phyloP scores from a whole-genome alignment of 2,329 filamentous ascomycete species.

The Stagonosporopsis tanaceti region DNA sequence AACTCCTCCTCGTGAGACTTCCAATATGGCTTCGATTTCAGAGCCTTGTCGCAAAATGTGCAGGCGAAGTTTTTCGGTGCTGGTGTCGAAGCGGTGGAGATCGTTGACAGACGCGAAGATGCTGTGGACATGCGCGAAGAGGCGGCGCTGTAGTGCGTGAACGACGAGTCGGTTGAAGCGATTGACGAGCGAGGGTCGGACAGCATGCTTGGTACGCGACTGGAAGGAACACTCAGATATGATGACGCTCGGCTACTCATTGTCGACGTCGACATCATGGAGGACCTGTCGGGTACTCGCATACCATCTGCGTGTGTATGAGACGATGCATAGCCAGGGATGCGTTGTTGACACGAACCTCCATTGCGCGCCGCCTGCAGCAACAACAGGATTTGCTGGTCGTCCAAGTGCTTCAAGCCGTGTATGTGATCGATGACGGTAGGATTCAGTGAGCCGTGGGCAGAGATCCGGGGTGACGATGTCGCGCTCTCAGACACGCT shows the following conservation, averaged over 20 bases:
- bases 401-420: conserved; percentile 51
- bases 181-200: conserved; percentile 49
- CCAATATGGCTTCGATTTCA: conserved; percentile 75
- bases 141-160: conserved; percentile 48
- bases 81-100: conserved; percentile 43
- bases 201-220: conserved; percentile 48
- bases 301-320: conserved; percentile 43
- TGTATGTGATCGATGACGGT: conserved; percentile 52
- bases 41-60: conserved; percentile 66
- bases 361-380: conserved; percentile 49
- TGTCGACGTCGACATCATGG: conserved; percentile 43
- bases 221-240: conserved; percentile 49
- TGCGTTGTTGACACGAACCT: conserved; percentile 38
- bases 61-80: conserved; percentile 53
- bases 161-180: conserved; percentile 49
- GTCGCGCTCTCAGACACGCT: conserved; percentile 49
- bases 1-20: conserved; percentile 75
- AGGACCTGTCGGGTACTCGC: conserved; percentile 47
- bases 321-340: conserved; percentile 27
- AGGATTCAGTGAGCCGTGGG: conserved; percentile 44
- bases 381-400: conserved; percentile 49
- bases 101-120: conserved; percentile 48
- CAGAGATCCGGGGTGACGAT: conserved; percentile 46
- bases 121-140: conserved; percentile 49
- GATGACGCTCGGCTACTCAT: conserved; percentile 48